Conservation (phyloP, 2,329 filamentous ascomycete species). For the Monosporascus sp. region DNA sequence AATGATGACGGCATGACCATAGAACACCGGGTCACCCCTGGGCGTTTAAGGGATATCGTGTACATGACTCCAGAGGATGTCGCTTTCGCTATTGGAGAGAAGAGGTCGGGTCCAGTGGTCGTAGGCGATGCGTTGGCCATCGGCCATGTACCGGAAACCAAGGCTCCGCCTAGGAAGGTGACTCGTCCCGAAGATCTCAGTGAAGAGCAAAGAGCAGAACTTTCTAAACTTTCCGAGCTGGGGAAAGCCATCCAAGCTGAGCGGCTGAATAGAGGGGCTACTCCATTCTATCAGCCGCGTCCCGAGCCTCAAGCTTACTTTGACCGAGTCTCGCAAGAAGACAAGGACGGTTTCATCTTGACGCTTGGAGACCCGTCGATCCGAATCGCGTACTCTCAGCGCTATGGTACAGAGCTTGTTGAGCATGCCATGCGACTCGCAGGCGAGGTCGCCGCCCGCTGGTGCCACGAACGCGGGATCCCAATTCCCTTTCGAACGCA, state of each 20-base stretch:
- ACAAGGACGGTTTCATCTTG: constrained; percentile 21
- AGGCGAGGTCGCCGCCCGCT: constrained; percentile 55
- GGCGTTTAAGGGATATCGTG: constrained; percentile 48
- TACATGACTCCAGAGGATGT: constrained; percentile 52
- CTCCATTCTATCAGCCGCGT: constrained; percentile 41
- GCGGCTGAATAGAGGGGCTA: constrained; percentile 43
- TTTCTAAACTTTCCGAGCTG: constrained; percentile 43
- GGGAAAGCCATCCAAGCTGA: constrained; percentile 38
- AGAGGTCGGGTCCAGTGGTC: constrained; percentile 19
- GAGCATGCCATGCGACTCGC: constrained; percentile 55
- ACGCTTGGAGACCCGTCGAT: constrained; percentile 48
- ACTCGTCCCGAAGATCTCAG: constrained; percentile 37
- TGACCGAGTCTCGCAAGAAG: constrained; percentile 23
- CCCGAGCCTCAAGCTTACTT: constrained; percentile 41
- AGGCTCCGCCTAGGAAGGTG: constrained; percentile 37
- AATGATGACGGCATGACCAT: constrained; percentile 48
- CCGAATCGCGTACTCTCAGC: constrained; percentile 29
- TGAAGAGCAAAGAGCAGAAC: constrained; percentile 36
- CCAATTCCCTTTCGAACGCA: constrained; percentile 55
- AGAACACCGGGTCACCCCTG: constrained; percentile 50
- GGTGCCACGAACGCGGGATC: constrained; percentile 53
- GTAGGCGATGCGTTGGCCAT: constrained; percentile 25
- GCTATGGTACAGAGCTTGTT: constrained; percentile 34
- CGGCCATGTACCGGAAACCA: constrained; percentile 22
- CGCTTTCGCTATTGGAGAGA: constrained; percentile 36